A percentile compares a stretch with the other conserved stretches of the same genome.
Evolutionary conservation across 2,329 filamentous ascomycete genomes (phyloP).

Genomic region (Penicillium verrucosum): DNA sequence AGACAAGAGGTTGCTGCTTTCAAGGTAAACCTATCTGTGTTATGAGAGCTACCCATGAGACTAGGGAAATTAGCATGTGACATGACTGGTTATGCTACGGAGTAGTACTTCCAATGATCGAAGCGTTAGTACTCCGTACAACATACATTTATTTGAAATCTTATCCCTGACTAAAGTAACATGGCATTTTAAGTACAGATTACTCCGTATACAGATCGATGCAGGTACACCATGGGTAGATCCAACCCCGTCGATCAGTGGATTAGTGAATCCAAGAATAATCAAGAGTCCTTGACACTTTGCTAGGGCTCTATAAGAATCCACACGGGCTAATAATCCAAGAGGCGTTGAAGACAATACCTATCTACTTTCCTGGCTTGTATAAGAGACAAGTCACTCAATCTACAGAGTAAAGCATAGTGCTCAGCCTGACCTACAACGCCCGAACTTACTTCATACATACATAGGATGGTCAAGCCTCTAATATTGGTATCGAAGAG

Average conservation of each 20-base stretch:
- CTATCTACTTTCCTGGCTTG: background rate
- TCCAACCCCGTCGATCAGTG: slow-evolving; percentile 5
- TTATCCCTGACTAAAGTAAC: background rate
- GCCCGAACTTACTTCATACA: background rate
- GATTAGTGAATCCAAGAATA: slow-evolving; percentile 1
- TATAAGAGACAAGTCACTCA: background rate
- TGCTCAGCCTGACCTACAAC: background rate
- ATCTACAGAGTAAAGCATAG: background rate
- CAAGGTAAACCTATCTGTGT: too few relatives aligned
- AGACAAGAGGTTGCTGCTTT: background rate
- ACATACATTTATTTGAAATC: background rate
- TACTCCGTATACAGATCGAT: background rate
- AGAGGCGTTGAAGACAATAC: background rate
- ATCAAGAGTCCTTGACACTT: background rate
- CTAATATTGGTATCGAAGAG: background rate
- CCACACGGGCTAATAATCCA: background rate
- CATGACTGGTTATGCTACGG: background rate
- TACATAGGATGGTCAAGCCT: background rate
- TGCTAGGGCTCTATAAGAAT: background rate
- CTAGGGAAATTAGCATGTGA: background rate
- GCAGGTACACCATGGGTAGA: background rate
- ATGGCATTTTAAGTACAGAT: background rate
- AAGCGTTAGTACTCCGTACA: background rate
- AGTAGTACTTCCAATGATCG: too few relatives aligned
- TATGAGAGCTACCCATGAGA: background rate